Evolutionary conservation across 2,329 filamentous ascomycete genomes (phyloP), one percentile per base, ranked within the genome.

Genomic region (Metarhizium humberi): DNA sequence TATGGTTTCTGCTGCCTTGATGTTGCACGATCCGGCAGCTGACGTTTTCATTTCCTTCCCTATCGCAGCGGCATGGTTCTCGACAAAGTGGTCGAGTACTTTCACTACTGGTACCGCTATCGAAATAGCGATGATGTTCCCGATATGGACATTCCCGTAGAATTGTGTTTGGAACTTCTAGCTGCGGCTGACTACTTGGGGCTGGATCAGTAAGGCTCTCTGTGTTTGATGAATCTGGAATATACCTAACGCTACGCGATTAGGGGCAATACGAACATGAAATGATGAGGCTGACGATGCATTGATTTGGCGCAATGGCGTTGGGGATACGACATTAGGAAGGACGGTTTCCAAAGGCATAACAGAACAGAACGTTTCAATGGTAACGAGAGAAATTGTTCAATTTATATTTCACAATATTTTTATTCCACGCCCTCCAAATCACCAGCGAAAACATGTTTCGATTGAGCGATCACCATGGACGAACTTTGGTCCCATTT

Each of bases 1-100:
- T 45, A 13, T 52, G 34, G 50, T 14, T 42, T 52, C 10, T 45
- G 40, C 50, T 53, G 54, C 55, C 32, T 36, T 20, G 3, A 18
- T 53, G 46, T 42, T 55, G 30, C 30, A 34, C 34, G 51, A 54
- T 36, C 34, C 18, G 43, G 56, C 56, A 56, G 51, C 56, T 57
- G 54, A 56, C 51, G 6, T 45, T 48, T 25, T 47, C n/a, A 51
- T 50, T n/a, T n/a, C n/a, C 53, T 55, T 51, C 49, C n/a, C 6
- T n/a, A 48, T 54, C 36, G 62, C 67, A 91, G 87, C 70, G 86
- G 83, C 60, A 75, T 86, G 53, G 81, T 91, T 6, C 81, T 92
- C 3, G 88, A 92, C 68, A 90, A 90, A 67, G 84, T 92, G 36
- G 87, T 85, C 69, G 87, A 92, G 71, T 92, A 92, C 71, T 85